phyloP scores from a whole-genome alignment of 176 grass and related monocot genomes.

The Eleusine coracana region DNA sequence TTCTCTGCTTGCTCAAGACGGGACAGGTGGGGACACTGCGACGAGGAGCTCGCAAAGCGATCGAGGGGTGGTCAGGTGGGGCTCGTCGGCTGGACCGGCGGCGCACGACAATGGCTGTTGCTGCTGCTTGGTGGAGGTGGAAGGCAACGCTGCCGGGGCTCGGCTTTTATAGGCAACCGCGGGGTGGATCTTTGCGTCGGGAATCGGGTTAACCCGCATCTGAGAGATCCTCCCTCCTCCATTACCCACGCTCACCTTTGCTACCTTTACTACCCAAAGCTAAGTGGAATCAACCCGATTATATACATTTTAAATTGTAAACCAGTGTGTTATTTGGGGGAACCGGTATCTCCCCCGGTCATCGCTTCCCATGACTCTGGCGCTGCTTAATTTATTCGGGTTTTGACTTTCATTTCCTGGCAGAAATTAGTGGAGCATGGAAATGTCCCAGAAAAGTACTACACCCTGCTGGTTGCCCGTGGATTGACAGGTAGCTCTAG shows the following conservation, averaged over 20 bases:
- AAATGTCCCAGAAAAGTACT: background rate
- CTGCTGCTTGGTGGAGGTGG: background rate
- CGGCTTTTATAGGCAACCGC: conserved; percentile 38
- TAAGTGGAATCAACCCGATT: background rate
- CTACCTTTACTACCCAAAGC: background rate
- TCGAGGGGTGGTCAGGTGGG: background rate
- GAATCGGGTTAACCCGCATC: conserved; percentile 24
- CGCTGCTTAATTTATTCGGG: conserved; percentile 6
- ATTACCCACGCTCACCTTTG: background rate
- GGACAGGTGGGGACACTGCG: background rate
- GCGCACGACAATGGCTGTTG: background rate
- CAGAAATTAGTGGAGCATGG: conserved; percentile 1
- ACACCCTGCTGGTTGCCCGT: too few relatives aligned
- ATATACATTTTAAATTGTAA: background rate
- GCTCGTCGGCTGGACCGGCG: background rate
- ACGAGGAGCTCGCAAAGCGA: background rate
- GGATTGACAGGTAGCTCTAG: background rate
- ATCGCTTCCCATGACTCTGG: conserved; percentile 32
- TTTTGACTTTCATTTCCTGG: background rate
- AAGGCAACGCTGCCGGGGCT: background rate
- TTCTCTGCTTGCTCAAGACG: background rate
- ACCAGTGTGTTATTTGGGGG: conserved; percentile 34
- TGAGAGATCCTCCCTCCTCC: conserved; percentile 29
- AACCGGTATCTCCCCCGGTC: conserved; percentile 23
- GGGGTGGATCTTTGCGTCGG: conserved; percentile 36